These are phyloP conservation scores for Pseudogymnoascus sp. DNA, from an alignment of 2,329 filamentous ascomycete genomes.

Conservation along the genomic window DNA sequence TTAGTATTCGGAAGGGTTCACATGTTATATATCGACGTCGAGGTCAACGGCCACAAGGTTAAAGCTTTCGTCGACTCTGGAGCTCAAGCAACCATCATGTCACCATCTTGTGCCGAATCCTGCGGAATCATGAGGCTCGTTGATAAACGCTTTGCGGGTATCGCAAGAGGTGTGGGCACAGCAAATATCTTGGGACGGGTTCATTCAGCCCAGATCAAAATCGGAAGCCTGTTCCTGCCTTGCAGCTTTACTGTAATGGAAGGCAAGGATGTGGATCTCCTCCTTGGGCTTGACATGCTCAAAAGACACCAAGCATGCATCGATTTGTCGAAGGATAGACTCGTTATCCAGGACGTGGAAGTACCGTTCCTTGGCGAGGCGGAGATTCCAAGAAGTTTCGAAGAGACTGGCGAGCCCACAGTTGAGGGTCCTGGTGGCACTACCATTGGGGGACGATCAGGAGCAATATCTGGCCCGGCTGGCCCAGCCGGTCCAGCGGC, in stretches of 20 bases:
- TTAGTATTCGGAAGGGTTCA: slow-evolving; percentile 88
- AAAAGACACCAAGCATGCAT: slow-evolving; percentile 92
- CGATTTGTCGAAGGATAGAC: slow-evolving; percentile 73
- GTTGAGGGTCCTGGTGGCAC: slow-evolving; percentile 83
- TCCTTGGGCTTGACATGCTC: slow-evolving; percentile 92
- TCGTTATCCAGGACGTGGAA: slow-evolving; percentile 81
- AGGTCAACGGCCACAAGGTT: slow-evolving; percentile 85
- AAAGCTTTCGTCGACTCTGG: slow-evolving; percentile 97
- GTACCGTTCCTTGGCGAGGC: slow-evolving; percentile 86
- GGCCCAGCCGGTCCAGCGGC: slow-evolving; percentile 16
- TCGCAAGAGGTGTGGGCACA: slow-evolving; percentile 89
- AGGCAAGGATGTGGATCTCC: slow-evolving; percentile 87
- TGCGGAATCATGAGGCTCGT: slow-evolving; percentile 96
- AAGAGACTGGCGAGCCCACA: slow-evolving; percentile 73
- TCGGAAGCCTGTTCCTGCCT: slow-evolving; percentile 76
- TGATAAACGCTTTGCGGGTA: slow-evolving; percentile 82
- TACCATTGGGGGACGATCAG: slow-evolving; percentile 74
- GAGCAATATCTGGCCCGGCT: slow-evolving; percentile 51
- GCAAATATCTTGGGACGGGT: slow-evolving; percentile 91
- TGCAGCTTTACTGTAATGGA: slow-evolving; percentile 99
- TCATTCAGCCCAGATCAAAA: slow-evolving; percentile 89
- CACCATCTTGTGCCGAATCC: slow-evolving; percentile 77
- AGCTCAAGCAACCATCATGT: slow-evolving; percentile 98
- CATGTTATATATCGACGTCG: slow-evolving; percentile 92
- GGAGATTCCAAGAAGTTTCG: slow-evolving; percentile 81